These are phyloP conservation scores for Steccherinum ochraceum DNA, from an alignment of 768 basidiomycete species.

Conservation along the genomic window DNA sequence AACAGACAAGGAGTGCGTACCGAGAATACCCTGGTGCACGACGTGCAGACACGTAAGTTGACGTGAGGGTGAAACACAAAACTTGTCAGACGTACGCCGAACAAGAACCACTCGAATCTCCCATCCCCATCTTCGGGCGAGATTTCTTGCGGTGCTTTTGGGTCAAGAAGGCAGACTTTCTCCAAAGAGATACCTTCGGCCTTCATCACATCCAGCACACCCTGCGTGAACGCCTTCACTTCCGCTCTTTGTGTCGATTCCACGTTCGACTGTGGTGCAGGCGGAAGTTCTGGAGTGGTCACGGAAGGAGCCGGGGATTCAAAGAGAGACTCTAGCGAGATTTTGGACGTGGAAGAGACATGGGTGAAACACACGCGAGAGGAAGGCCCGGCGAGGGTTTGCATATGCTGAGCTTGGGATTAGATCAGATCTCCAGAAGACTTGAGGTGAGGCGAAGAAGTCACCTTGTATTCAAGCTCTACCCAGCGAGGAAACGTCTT, in stretches of 20 bases:
- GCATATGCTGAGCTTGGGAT: constrained; percentile 73
- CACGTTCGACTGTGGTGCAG: constrained; percentile 16
- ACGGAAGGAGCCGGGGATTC: not conserved
- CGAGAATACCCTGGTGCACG: constrained; percentile 53
- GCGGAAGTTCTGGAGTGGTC: not conserved
- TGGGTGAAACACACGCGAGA: constrained; percentile 79
- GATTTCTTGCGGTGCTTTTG: constrained; percentile 66
- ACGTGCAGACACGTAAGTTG: not conserved
- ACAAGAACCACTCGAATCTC: constrained; percentile 82
- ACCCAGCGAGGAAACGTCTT: constrained; percentile 85
- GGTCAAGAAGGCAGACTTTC: constrained; percentile 90
- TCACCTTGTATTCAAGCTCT: constrained; percentile 80
- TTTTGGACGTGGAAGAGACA: constrained; percentile 66
- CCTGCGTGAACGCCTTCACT: constrained; percentile 41
- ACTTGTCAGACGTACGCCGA: too few relatives aligned
- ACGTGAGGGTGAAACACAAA: constrained; percentile 21
- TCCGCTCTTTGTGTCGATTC: constrained; percentile 9
- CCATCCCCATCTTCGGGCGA: constrained; percentile 73
- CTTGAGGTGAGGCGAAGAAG: constrained; percentile 22
- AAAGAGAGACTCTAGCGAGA: constrained; percentile 39
- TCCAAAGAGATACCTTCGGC: constrained; percentile 35
- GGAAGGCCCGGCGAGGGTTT: constrained; percentile 57
- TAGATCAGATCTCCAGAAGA: constrained; percentile 5
- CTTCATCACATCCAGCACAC: constrained; percentile 58
- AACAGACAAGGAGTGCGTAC: too few relatives aligned